These are phyloP conservation scores for Paraphoma chrysanthemicola DNA, from an alignment of 2,329 filamentous ascomycete species.

Conservation along the genomic window DNA sequence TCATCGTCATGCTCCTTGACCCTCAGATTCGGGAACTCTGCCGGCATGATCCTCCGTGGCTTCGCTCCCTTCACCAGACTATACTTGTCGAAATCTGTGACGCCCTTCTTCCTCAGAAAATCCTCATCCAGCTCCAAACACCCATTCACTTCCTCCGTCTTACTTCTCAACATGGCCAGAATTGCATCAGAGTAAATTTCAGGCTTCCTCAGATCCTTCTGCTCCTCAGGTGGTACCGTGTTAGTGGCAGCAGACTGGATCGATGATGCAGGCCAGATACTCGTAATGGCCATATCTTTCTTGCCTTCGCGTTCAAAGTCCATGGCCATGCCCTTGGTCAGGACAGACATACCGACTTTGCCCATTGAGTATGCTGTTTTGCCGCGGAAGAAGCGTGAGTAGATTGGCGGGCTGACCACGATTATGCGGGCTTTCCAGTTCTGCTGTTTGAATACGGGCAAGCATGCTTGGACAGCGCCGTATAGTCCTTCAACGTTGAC, in stretches of 20 bases:
- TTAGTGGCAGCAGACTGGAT: slow-evolving; percentile 80
- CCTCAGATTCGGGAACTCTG: slow-evolving; percentile 69
- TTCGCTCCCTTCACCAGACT: slow-evolving; percentile 67
- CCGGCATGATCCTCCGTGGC: slow-evolving; percentile 82
- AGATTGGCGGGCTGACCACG: slow-evolving; percentile 84
- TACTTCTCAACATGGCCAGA: slow-evolving; percentile 71
- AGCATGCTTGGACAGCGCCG: slow-evolving; percentile 69
- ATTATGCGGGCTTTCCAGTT: slow-evolving; percentile 70
- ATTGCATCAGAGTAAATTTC: slow-evolving; percentile 83
- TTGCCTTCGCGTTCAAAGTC: slow-evolving; percentile 74
- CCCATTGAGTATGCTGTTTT: slow-evolving; percentile 83
- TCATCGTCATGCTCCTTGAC: slow-evolving; percentile 84
- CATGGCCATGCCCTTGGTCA: slow-evolving; percentile 83
- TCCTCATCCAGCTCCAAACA: slow-evolving; percentile 79
- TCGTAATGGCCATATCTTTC: slow-evolving; percentile 75
- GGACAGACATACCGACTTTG: slow-evolving; percentile 81
- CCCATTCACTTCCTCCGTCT: slow-evolving; percentile 71
- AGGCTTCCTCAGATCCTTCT: slow-evolving; percentile 67
- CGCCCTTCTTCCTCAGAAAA: slow-evolving; percentile 71
- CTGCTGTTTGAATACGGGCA: slow-evolving; percentile 69
- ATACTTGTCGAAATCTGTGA: slow-evolving; percentile 77
- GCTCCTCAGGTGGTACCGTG: slow-evolving; percentile 54
- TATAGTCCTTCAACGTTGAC: slow-evolving; percentile 73
- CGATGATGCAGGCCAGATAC: slow-evolving; percentile 81
- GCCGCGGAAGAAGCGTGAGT: slow-evolving; percentile 82